These are phyloP conservation scores for Paramecium tetraurelia DNA, from an alignment of 73 alveolate genomes.

Conservation along the genomic window DNA sequence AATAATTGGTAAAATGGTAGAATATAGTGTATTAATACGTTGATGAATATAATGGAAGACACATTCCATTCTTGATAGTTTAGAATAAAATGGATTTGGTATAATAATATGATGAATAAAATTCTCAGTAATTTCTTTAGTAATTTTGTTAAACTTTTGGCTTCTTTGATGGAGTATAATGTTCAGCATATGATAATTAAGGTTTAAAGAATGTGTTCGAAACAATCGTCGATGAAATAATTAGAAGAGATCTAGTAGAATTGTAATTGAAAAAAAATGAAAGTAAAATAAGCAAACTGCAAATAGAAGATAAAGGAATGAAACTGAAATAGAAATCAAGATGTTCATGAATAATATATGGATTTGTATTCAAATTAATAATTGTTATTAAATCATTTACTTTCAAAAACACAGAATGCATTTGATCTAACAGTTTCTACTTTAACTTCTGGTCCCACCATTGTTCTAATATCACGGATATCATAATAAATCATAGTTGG, in stretches of 20 bases:
- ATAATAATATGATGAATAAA: neutral
- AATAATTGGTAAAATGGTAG: neutral
- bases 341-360: neutral
- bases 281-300: neutral
- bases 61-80: neutral
- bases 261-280: neutral
- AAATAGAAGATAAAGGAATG: neutral
- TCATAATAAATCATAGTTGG: conserved; percentile 99
- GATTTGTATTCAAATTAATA: conserved; percentile 86
- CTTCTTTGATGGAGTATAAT: neutral
- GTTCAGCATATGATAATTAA: neutral
- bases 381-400: conserved; percentile 82
- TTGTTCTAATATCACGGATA: conserved; percentile 91
- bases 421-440: conserved; percentile 87
- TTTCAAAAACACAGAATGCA: conserved; percentile 87
- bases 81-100: conserved; percentile 8
- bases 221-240: conserved; percentile 16
- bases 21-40: neutral
- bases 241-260: conserved; percentile 3
- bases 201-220: neutral
- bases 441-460: conserved; percentile 97
- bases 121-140: neutral
- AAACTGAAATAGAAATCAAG: neutral
- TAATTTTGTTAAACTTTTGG: neutral
- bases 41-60: conserved; percentile 42